Conservation (phyloP, 1,284 basidiomycete species). For the Leccinum cinnamomeum region DNA sequence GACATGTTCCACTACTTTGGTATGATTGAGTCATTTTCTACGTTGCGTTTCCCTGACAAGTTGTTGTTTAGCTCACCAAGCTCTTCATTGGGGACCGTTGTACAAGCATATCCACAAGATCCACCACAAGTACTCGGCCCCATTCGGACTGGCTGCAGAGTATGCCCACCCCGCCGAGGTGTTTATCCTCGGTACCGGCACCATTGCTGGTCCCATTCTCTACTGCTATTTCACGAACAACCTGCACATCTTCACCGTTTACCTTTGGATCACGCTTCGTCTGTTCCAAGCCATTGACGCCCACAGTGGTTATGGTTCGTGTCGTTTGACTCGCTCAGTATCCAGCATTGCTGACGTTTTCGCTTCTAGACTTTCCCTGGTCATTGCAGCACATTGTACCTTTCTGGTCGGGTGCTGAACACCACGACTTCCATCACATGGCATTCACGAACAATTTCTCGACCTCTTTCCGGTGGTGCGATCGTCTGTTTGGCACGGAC, state of each 20-base stretch:
- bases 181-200: constrained; percentile 86
- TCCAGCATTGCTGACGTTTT: constrained; percentile 2
- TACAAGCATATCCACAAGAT: constrained; percentile 99
- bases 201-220: constrained; percentile 84
- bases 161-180: constrained; percentile 96
- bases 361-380: constrained; percentile 84
- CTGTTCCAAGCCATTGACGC: constrained; percentile 98
- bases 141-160: constrained; percentile 96
- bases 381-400: constrained; percentile 94
- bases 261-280: constrained; percentile 91
- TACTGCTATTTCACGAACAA: constrained; percentile 75
- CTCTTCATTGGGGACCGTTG: constrained; percentile 85
- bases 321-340: background rate
- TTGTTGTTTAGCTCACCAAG: constrained; percentile 71
- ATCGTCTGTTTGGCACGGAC: constrained; percentile 84
- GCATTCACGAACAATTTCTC: constrained; percentile 89
- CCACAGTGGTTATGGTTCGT: constrained; percentile 88
- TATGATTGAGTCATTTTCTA: constrained; percentile 30
- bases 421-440: constrained; percentile 98
- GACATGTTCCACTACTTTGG: constrained; percentile 89
- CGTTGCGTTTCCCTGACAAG: background rate
- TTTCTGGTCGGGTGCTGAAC: constrained; percentile 98
- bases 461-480: constrained; percentile 93
- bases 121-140: constrained; percentile 97
- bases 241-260: constrained; percentile 91